Percentiles rank a stretch among this genome's conserved stretches.
Evolutionary conservation across 306 rosid genomes (phyloP).

Genomic region (Hippophae gyantsensis): DNA sequence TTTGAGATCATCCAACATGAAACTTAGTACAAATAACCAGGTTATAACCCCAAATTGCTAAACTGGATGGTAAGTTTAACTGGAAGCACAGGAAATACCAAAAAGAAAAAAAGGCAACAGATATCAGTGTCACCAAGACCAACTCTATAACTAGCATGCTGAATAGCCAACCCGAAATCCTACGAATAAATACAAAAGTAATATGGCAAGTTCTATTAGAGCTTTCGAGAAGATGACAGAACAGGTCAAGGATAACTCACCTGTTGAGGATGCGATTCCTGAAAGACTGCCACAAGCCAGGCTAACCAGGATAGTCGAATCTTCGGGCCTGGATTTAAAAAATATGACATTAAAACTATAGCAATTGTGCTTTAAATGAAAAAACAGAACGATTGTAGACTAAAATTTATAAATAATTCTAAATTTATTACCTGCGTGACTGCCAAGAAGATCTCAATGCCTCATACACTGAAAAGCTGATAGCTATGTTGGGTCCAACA

Average conservation of each 20-base stretch:
- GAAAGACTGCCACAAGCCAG: constrained; percentile 94
- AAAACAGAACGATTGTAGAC: too few relatives aligned
- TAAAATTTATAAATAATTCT: too few relatives aligned
- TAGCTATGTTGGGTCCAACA: constrained; percentile 92
- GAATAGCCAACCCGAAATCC: neutral
- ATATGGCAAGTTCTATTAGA: constrained; percentile 1
- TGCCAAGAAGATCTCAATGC: constrained; percentile 78
- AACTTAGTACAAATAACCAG: neutral
- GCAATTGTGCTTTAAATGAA: neutral
- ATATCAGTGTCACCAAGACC: constrained; percentile 3
- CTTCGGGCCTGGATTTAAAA: constrained; percentile 47
- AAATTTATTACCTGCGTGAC: constrained; percentile 45
- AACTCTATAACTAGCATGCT: constrained; percentile 1
- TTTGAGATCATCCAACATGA: neutral
- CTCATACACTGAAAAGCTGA: constrained; percentile 92
- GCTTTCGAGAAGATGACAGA: neutral
- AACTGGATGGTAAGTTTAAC: too few relatives aligned
- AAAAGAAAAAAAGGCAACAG: neutral
- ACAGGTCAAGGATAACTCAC: constrained; percentile 48
- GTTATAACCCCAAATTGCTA: too few relatives aligned
- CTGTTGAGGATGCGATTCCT: constrained; percentile 94
- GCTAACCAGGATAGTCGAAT: constrained; percentile 66
- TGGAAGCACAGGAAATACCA: neutral
- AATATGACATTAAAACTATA: constrained; percentile 8
- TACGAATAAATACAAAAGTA: constrained; percentile 1